Evolutionary conservation across 805 yeast species (phyloP).

Genomic region (Starmera amethionina): DNA sequence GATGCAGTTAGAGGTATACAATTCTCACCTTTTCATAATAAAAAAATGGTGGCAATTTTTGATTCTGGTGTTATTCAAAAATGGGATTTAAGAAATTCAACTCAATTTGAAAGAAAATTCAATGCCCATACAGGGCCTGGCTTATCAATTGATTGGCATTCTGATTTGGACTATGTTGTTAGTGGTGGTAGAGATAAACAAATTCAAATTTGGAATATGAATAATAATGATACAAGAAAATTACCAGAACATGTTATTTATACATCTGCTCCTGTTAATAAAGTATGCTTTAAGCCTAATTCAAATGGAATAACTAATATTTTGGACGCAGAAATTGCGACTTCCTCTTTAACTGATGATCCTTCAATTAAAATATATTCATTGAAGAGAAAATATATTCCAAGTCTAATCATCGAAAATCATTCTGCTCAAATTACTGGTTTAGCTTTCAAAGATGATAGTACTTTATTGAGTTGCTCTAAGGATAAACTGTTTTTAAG

Average conservation of each 20-base stretch:
- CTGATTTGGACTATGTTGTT: slow-evolving; percentile 65
- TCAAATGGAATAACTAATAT: slow-evolving; percentile 28
- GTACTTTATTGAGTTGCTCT: slow-evolving; percentile 37
- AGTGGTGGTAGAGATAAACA: slow-evolving; percentile 92
- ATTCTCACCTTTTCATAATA: slow-evolving; percentile 42
- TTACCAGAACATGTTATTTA: slow-evolving; percentile 63
- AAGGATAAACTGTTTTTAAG: slow-evolving; percentile 39
- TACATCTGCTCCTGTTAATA: slow-evolving; percentile 72
- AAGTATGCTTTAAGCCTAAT: slow-evolving; percentile 59
- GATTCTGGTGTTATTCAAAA: slow-evolving; percentile 84
- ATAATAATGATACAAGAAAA: slow-evolving; percentile 23
- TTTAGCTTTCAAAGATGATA: slow-evolving; percentile 42
- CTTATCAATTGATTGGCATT: slow-evolving; percentile 81
- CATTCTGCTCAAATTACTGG: slow-evolving; percentile 47
- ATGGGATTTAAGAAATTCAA: slow-evolving; percentile 74
- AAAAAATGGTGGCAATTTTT: slow-evolving; percentile 66
- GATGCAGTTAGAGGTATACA: slow-evolving; percentile 59
- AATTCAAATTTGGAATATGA: slow-evolving; percentile 66
- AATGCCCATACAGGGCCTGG: slow-evolving; percentile 93
- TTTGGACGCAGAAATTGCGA: slow-evolving; percentile 57
- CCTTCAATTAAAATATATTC: slow-evolving; percentile 57
- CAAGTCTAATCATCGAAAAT: slow-evolving; percentile 41
- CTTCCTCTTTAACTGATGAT: slow-evolving; percentile 66
- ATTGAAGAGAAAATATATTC: slow-evolving; percentile 61
- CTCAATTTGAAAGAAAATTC: slow-evolving; percentile 54